These are phyloP conservation scores for Talaromyces sp. DNA, from an alignment of 2,329 filamentous ascomycete species.

Conservation along the genomic window DNA sequence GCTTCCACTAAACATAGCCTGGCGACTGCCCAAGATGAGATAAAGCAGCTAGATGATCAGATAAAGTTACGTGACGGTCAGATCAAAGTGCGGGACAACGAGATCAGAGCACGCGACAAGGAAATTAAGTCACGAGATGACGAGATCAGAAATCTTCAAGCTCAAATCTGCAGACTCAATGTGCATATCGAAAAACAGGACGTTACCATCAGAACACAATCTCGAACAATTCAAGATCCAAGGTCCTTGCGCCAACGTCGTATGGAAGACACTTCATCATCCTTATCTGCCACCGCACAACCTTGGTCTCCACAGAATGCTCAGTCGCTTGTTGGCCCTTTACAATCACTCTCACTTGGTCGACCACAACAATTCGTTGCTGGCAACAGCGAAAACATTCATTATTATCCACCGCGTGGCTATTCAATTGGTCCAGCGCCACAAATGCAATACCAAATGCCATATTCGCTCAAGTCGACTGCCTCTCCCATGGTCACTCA, in stretches of 20 bases:
- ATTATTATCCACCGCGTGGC: neutral
- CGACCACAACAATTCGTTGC: neutral
- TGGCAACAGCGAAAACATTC: neutral
- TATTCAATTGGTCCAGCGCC: neutral
- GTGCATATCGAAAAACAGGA: constrained; percentile 23
- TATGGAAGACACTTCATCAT: neutral
- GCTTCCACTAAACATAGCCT: neutral
- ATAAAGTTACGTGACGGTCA: neutral
- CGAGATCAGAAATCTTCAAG: constrained; percentile 6
- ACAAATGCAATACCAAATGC: neutral
- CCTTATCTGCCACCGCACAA: constrained; percentile 14
- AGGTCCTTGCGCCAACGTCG: constrained; percentile 15
- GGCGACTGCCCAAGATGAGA: constrained; percentile 6
- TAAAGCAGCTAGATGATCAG: neutral
- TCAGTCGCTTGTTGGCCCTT: neutral
- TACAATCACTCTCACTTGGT: neutral
- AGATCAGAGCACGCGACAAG: neutral
- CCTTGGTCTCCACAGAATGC: neutral
- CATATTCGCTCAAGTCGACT: neutral
- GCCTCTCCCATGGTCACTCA: neutral
- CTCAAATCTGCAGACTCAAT: constrained; percentile 22
- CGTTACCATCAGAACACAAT: constrained; percentile 26
- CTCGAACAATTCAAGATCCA: constrained; percentile 28
- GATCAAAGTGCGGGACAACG: neutral
- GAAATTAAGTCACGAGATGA: neutral